A percentile compares a stretch with the other conserved stretches of the same genome.
These are phyloP conservation scores for Diospyros kaki DNA, from an alignment of 148 eudicot genomes.

Conservation along the genomic window DNA sequence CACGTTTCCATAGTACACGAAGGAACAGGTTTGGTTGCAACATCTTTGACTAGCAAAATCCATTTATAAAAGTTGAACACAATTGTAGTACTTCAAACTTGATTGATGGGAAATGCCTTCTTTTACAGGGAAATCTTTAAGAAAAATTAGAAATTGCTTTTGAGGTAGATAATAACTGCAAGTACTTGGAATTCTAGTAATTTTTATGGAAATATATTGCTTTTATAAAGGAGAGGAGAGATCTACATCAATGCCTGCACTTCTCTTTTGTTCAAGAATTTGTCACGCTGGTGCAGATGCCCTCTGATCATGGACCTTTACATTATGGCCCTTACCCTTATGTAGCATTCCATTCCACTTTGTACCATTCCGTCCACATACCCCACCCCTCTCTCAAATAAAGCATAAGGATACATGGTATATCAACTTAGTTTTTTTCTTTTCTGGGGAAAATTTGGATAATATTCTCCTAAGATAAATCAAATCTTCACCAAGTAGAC, in stretches of 20 bases:
- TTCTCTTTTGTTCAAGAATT: background rate
- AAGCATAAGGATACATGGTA: background rate
- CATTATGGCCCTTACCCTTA: too few relatives aligned
- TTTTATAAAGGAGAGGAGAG: background rate
- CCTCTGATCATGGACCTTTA: too few relatives aligned
- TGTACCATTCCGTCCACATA: too few relatives aligned
- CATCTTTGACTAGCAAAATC: too few relatives aligned
- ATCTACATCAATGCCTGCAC: background rate
- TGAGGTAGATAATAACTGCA: background rate
- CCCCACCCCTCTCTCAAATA: too few relatives aligned
- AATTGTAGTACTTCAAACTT: too few relatives aligned
- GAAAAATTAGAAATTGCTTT: background rate
- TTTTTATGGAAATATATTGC: background rate
- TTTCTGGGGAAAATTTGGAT: background rate
- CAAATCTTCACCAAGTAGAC: background rate
- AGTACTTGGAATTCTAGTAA: background rate
- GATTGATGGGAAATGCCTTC: too few relatives aligned
- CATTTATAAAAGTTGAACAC: too few relatives aligned
- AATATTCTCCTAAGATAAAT: slow-evolving; percentile 6
- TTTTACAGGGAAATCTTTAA: background rate
- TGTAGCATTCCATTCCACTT: too few relatives aligned
- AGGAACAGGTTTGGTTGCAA: too few relatives aligned
- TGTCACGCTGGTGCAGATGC: background rate
- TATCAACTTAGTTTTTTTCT: background rate
- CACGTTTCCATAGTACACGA: too few relatives aligned